Conservation (phyloP, 768 basidiomycete species). For the Rhizopogon rudus region DNA sequence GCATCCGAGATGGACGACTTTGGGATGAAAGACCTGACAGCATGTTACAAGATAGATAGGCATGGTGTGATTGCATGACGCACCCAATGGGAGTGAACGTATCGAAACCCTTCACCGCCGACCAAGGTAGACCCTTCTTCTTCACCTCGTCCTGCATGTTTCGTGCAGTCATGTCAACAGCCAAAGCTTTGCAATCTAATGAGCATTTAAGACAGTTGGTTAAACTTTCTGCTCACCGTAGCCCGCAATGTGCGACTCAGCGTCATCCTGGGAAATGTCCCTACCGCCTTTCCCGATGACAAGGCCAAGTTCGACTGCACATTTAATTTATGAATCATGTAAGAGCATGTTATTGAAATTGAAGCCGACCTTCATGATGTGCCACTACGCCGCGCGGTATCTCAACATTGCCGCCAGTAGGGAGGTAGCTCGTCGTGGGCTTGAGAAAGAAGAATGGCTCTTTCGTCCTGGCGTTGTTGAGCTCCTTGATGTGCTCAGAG, state of each 20-base stretch:
- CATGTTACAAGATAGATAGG: constrained; percentile 3
- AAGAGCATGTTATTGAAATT: background rate
- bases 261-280: constrained; percentile 70
- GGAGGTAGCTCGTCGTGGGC: constrained; percentile 86
- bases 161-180: constrained; percentile 94
- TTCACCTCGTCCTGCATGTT: constrained; percentile 94
- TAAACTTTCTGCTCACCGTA: constrained; percentile 55
- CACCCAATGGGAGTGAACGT: constrained; percentile 93
- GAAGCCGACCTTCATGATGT: constrained; percentile 79
- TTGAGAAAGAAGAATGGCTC: constrained; percentile 99
- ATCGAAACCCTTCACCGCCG: constrained; percentile 95
- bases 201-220: no score
- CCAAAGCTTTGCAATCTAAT: constrained; percentile 55
- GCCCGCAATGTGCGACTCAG: constrained; percentile 80
- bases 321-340: background rate
- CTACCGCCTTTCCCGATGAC: constrained; percentile 87
- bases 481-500: constrained; percentile 85
- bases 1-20: constrained; percentile 65
- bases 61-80: constrained; percentile 4
- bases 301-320: constrained; percentile 89
- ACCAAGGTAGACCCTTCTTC: constrained; percentile 94
- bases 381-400: constrained; percentile 79
- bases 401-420: constrained; percentile 74
- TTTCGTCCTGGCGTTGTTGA: constrained; percentile 78
- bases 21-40: constrained; percentile 70